Percentiles rank a stretch among this genome's conserved stretches.
phyloP scores from a whole-genome alignment of 805 yeast species.

The Wickerhamomyces pijperi region DNA sequence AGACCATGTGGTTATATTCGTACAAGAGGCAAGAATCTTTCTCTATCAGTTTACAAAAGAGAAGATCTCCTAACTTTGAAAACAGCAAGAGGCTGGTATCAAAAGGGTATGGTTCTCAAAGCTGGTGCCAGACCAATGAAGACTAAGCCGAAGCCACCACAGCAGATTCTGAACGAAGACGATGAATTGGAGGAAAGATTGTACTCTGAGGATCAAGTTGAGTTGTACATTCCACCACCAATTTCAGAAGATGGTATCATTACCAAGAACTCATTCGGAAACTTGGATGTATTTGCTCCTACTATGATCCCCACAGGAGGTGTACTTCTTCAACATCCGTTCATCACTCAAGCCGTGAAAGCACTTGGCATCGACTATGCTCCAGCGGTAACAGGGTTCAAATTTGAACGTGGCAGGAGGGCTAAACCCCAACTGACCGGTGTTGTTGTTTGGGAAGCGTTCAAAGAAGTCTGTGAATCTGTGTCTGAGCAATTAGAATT shows the following conservation, averaged over 20 bases:
- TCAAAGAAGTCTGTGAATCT: constrained; percentile 43
- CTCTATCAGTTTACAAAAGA: constrained; percentile 58
- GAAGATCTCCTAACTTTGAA: constrained; percentile 49
- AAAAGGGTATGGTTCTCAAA: constrained; percentile 65
- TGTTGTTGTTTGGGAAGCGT: constrained; percentile 57
- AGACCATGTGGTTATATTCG: constrained; percentile 68
- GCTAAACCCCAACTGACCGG: constrained; percentile 67
- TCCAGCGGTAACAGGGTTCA: constrained; percentile 80
- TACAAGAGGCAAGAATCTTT: constrained; percentile 28
- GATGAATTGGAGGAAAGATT: constrained; percentile 47
- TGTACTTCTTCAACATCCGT: constrained; percentile 40
- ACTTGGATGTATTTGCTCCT: constrained; percentile 68
- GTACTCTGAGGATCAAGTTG: constrained; percentile 74
- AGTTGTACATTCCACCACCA: constrained; percentile 49
- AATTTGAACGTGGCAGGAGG: constrained; percentile 37
- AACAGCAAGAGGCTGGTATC: constrained; percentile 80
- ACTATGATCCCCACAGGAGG: constrained; percentile 83
- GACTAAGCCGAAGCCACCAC: constrained; percentile 23
- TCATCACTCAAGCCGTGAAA: constrained; percentile 62
- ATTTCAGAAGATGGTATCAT: constrained; percentile 49
- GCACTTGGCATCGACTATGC: constrained; percentile 68
- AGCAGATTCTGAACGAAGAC: constrained; percentile 18
- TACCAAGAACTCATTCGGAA: constrained; percentile 70
- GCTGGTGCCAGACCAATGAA: constrained; percentile 60
- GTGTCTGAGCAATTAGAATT: constrained; percentile 38